phyloP scores from a whole-genome alignment of 2,329 filamentous ascomycete genomes.

The Fusarium chuoi region DNA sequence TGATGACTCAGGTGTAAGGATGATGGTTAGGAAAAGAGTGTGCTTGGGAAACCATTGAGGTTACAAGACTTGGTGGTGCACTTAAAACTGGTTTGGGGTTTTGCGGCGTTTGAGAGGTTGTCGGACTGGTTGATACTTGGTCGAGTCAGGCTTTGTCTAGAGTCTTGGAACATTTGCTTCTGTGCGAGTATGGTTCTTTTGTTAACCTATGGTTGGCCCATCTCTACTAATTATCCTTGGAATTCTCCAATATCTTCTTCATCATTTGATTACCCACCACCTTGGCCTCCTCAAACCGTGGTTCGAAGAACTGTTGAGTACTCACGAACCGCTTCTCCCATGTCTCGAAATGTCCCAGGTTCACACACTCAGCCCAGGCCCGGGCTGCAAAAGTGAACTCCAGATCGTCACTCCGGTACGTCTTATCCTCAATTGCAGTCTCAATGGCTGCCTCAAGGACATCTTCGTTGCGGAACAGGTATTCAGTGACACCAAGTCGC shows the following conservation, averaged over 20 bases:
- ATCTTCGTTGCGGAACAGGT: conserved; percentile 85
- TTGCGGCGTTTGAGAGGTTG: conserved; percentile 4
- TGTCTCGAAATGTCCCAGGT: conserved; percentile 89
- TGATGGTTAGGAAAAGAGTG: neutral
- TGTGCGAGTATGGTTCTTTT: neutral
- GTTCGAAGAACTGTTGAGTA: conserved; percentile 92
- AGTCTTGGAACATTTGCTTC: conserved; percentile 9
- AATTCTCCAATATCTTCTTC: conserved; percentile 89
- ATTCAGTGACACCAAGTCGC: conserved; percentile 97
- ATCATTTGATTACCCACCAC: conserved; percentile 97
- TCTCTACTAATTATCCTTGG: conserved; percentile 51
- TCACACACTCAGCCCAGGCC: conserved; percentile 95
- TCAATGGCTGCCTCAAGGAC: conserved; percentile 86
- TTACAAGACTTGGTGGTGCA: neutral
- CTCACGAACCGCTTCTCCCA: conserved; percentile 92
- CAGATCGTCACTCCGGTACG: conserved; percentile 93
- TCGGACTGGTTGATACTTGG: neutral
- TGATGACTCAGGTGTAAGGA: conserved; percentile 50
- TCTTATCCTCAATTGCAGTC: conserved; percentile 88
- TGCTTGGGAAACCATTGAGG: neutral
- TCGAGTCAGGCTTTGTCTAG: conserved; percentile 2
- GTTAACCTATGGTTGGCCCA: neutral
- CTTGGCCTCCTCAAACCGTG: conserved; percentile 86
- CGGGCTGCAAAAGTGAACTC: conserved; percentile 98
- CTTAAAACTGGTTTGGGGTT: neutral